Evolutionary conservation across 2,329 filamentous ascomycete genomes (phyloP).

Genomic region (Aspergillus fischeri): DNA sequence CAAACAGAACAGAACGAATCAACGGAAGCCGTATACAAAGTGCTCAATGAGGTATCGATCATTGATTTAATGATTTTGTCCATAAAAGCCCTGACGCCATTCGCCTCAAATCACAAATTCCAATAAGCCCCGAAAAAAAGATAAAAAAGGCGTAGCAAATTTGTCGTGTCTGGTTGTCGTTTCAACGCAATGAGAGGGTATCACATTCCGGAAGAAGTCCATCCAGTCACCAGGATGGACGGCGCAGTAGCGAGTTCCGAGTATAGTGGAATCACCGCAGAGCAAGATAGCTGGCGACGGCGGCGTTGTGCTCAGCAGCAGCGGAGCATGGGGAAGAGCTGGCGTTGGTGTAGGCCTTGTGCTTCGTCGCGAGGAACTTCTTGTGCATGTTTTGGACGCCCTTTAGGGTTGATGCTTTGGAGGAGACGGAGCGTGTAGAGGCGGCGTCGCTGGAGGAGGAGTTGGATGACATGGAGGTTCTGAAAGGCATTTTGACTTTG

Average conservation of each 20-base stretch:
- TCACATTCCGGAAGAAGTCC: neutral
- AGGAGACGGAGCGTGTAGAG: slow-evolving; percentile 21
- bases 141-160: neutral
- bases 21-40: neutral
- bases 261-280: slow-evolving; percentile 14
- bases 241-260: neutral
- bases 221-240: neutral
- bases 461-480: slow-evolving; percentile 10
- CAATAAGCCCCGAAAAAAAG: neutral
- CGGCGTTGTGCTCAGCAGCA: slow-evolving; percentile 16
- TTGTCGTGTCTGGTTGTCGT: neutral
- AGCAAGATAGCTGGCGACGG: slow-evolving; percentile 19
- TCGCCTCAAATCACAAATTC: neutral
- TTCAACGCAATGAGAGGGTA: neutral
- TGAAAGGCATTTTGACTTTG: neutral
- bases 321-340: neutral
- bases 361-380: slow-evolving; percentile 17
- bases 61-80: neutral
- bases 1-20: neutral
- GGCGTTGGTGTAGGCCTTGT: slow-evolving; percentile 8
- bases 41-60: neutral
- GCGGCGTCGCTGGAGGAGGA: slow-evolving; percentile 14
- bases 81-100: neutral
- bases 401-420: slow-evolving; percentile 23
- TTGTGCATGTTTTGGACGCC: slow-evolving; percentile 12